Evolutionary conservation across 2,329 filamentous ascomycete genomes (phyloP).

Genomic region (Clonostachys rosea): DNA sequence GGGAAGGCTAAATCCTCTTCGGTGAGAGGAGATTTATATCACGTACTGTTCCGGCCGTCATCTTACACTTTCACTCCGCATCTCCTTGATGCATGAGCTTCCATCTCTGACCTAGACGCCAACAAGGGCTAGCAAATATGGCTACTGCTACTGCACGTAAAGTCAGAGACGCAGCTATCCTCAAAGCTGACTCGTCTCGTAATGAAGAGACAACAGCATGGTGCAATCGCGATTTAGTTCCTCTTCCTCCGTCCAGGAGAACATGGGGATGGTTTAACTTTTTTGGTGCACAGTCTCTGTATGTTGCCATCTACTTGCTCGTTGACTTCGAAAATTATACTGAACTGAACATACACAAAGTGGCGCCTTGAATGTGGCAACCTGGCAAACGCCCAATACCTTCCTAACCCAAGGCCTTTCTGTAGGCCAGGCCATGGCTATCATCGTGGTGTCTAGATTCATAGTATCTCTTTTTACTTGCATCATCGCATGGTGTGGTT

Average conservation of each 20-base stretch:
- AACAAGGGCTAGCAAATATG: conserved; percentile 3
- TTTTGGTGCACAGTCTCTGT: conserved; percentile 34
- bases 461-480: conserved; percentile 35
- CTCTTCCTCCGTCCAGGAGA: conserved; percentile 33
- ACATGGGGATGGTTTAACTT: conserved; percentile 42
- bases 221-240: conserved; percentile 39
- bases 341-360: conserved; percentile 1
- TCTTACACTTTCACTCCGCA: background rate
- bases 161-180: conserved; percentile 21
- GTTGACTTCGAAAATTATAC: background rate
- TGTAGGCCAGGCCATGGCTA: conserved; percentile 38
- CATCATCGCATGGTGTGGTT: conserved; percentile 38
- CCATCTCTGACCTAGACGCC: background rate
- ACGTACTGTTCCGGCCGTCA: too few relatives aligned
- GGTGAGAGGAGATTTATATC: too few relatives aligned
- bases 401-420: conserved; percentile 42
- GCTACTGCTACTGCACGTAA: conserved; percentile 3
- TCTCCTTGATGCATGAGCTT: background rate
- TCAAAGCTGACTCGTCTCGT: conserved; percentile 29
- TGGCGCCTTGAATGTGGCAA: conserved; percentile 17
- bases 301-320: conserved; percentile 9
- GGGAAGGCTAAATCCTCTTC: too few relatives aligned
- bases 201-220: conserved; percentile 42
- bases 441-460: conserved; percentile 36
- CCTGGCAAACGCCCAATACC: conserved; percentile 41